Conservation (phyloP, 345 rosid species). For the Brassica cretica region DNA sequence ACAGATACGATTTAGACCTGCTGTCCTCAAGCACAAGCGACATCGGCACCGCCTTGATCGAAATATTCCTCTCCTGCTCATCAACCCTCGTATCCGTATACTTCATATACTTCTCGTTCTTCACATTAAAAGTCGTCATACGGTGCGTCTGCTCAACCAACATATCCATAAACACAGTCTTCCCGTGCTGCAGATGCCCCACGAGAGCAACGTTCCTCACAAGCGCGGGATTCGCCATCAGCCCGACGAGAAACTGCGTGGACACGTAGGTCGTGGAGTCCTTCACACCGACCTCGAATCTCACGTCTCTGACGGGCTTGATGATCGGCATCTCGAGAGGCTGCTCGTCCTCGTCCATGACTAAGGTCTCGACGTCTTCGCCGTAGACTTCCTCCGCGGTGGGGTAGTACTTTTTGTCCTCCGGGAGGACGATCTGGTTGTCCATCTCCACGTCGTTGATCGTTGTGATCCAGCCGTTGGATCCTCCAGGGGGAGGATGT, state of each 20-base stretch:
- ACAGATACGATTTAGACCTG: constrained; percentile 85
- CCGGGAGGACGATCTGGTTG: constrained; percentile 92
- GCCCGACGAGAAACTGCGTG: constrained; percentile 87
- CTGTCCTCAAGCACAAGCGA: constrained; percentile 96
- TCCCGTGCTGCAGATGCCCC: constrained; percentile 93
- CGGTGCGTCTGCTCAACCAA: constrained; percentile 97
- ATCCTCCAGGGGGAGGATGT: constrained; percentile 40
- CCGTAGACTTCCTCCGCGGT: constrained; percentile 99
- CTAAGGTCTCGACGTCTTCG: constrained; percentile 88
- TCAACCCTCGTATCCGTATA: constrained; percentile 93
- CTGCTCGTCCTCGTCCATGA: constrained; percentile 95
- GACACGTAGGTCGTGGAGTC: constrained; percentile 91
- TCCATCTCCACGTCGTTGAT: constrained; percentile 83
- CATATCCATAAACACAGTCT: constrained; percentile 96
- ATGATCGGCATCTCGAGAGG: constrained; percentile 90
- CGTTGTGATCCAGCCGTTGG: constrained; percentile 86
- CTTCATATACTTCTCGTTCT: constrained; percentile 88
- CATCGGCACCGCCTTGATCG: constrained; percentile 94
- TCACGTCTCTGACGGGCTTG: constrained; percentile 76
- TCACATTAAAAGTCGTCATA: constrained; percentile 73
- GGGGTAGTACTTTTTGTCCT: constrained; percentile 94
- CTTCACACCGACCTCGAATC: constrained; percentile 93
- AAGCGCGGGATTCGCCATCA: constrained; percentile 84
- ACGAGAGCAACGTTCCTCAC: constrained; percentile 96
- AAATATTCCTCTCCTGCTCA: constrained; percentile 95